phyloP scores from a whole-genome alignment of 2,329 filamentous ascomycete species.

The Ceratocystis albifundus region DNA sequence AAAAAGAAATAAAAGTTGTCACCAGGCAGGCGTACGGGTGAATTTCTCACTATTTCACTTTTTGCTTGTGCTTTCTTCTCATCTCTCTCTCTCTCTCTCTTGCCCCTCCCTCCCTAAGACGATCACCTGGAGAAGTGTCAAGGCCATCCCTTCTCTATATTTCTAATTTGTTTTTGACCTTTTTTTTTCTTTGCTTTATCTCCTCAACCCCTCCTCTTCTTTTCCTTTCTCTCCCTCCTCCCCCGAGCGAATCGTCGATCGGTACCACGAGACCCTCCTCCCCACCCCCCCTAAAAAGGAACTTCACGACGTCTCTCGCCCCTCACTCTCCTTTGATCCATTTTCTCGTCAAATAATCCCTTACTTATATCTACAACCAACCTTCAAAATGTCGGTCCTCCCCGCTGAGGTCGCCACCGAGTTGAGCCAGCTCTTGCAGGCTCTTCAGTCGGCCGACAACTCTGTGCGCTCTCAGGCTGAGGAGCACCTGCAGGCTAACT shows the following conservation, averaged over 20 bases:
- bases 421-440: conserved; percentile 75
- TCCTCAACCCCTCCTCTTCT: conserved; percentile 5
- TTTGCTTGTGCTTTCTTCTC: background rate
- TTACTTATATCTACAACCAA: background rate
- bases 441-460: conserved; percentile 84
- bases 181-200: conserved; percentile 8
- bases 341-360: background rate
- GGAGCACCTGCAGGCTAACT: conserved; percentile 80
- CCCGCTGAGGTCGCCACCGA: conserved; percentile 73
- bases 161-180: conserved; percentile 13
- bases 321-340: background rate
- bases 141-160: background rate
- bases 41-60: conserved; percentile 9
- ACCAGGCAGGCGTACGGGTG: conserved; percentile 18
- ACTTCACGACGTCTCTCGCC: background rate
- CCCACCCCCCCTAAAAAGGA: background rate
- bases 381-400: conserved; percentile 62
- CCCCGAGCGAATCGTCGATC: background rate
- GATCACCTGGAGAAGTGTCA: background rate
- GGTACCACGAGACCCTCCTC: background rate
- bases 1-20: conserved; percentile 18
- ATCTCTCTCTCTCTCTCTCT: conserved; percentile 6
- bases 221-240: background rate
- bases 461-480: conserved; percentile 72
- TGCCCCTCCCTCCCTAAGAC: conserved; percentile 1